Conservation (phyloP, 2,329 filamentous ascomycete species). For the Onygenales sp. region DNA sequence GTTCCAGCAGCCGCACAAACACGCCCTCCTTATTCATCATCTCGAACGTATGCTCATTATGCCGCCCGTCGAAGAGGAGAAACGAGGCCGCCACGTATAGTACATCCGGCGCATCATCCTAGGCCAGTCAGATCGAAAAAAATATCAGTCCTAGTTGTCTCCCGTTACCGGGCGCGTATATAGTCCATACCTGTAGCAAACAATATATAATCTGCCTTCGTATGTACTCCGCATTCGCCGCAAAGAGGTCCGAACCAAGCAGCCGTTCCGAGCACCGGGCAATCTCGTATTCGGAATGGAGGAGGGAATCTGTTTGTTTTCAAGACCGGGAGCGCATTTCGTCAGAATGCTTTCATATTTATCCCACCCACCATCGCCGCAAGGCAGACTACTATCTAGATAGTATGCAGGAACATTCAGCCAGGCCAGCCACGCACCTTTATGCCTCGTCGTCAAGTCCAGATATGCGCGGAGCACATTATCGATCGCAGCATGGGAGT, state of each 20-base stretch:
- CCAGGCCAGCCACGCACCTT: constrained; percentile 36
- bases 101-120: constrained; percentile 77
- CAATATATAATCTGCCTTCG: constrained; percentile 88
- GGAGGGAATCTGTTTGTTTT: constrained; percentile 15
- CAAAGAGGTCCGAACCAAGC: constrained; percentile 65
- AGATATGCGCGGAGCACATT: constrained; percentile 79
- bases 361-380: neutral
- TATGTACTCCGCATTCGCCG: constrained; percentile 70
- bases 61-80: constrained; percentile 75
- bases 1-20: constrained; percentile 72
- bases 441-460: constrained; percentile 63
- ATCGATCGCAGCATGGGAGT: constrained; percentile 63
- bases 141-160: neutral
- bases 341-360: neutral
- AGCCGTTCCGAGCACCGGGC: constrained; percentile 71
- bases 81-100: constrained; percentile 76
- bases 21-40: constrained; percentile 80
- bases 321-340: neutral
- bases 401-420: neutral
- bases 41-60: constrained; percentile 68
- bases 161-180: neutral
- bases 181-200: constrained; percentile 52
- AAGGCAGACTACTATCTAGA: neutral
- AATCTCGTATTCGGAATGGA: constrained; percentile 69
- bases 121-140: constrained; percentile 13